Conservation (phyloP, 2,329 filamentous ascomycete species). For the Pezicula neosporulosa region DNA sequence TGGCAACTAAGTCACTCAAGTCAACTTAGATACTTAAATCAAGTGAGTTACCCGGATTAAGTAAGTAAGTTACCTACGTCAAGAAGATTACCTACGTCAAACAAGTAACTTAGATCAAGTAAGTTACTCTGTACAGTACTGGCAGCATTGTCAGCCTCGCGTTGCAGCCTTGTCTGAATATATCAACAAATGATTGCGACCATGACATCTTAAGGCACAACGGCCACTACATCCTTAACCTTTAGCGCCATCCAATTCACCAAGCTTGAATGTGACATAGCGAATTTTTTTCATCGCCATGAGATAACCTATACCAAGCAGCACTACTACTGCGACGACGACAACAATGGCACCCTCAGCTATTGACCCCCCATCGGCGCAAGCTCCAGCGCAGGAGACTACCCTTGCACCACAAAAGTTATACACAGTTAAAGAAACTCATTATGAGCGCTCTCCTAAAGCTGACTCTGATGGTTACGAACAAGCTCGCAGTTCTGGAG, state of each 20-base stretch:
- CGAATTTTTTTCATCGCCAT: conserved; percentile 41
- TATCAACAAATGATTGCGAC: conserved; percentile 1
- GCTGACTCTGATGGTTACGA: conserved; percentile 62
- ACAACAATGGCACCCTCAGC: conserved; percentile 29
- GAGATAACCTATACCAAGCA: conserved; percentile 35
- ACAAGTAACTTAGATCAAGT: no score
- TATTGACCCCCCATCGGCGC: conserved; percentile 16
- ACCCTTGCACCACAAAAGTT: conserved; percentile 52
- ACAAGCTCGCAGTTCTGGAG: conserved; percentile 49
- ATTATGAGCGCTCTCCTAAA: conserved; percentile 53
- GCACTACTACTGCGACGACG: background rate
- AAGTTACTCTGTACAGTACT: background rate
- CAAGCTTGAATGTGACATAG: background rate
- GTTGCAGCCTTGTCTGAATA: conserved; percentile 13
- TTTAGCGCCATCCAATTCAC: conserved; percentile 34
- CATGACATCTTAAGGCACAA: conserved; percentile 1
- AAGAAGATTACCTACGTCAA: no score
- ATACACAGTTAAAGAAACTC: conserved; percentile 58
- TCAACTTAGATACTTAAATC: no score
- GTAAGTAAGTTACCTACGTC: no score
- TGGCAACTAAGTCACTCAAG: no score
- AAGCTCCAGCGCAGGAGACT: conserved; percentile 38
- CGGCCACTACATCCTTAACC: background rate
- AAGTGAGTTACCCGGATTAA: no score
- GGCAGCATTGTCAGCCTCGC: conserved; percentile 14